These are phyloP conservation scores for Xylaria sp. DNA, from an alignment of 2,329 filamentous ascomycete genomes.

Conservation along the genomic window DNA sequence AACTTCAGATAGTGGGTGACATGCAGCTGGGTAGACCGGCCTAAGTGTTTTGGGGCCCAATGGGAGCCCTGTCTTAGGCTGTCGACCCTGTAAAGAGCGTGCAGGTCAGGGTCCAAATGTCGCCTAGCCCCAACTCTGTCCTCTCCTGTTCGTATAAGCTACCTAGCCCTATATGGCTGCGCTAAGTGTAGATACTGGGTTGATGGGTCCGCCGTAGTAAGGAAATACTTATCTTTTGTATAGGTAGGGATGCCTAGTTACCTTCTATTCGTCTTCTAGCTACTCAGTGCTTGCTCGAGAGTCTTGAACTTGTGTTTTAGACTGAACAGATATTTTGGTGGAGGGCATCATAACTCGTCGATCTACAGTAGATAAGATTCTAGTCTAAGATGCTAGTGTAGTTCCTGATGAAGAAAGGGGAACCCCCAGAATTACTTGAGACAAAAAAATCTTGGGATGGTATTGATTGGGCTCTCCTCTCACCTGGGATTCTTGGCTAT, in stretches of 20 bases:
- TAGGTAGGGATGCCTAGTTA: not conserved
- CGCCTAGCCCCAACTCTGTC: not conserved
- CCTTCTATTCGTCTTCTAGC: not conserved
- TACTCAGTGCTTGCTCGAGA: too few relatives aligned
- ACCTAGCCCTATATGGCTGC: conserved; percentile 1
- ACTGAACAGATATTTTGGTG: not conserved
- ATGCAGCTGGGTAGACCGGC: conserved; percentile 18
- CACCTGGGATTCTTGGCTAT: not conserved
- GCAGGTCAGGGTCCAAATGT: conserved; percentile 14
- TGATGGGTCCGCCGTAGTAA: not conserved
- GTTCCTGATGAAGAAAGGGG: not conserved
- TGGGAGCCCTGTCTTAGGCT: conserved; percentile 25
- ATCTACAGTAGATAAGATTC: not conserved
- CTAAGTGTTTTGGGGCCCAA: conserved; percentile 22
- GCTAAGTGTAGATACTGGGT: not conserved
- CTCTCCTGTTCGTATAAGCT: not conserved
- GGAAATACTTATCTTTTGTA: not conserved
- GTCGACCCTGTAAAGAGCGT: conserved; percentile 11
- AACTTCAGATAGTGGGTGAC: conserved; percentile 23
- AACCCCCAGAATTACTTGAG: not conserved
- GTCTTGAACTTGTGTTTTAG: too few relatives aligned
- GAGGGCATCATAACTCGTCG: not conserved
- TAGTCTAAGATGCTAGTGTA: not conserved
- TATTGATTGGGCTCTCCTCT: not conserved
- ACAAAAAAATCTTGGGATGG: not conserved